phyloP scores from a whole-genome alignment of 1,284 basidiomycete genomes.

The Inonotus obliquus region DNA sequence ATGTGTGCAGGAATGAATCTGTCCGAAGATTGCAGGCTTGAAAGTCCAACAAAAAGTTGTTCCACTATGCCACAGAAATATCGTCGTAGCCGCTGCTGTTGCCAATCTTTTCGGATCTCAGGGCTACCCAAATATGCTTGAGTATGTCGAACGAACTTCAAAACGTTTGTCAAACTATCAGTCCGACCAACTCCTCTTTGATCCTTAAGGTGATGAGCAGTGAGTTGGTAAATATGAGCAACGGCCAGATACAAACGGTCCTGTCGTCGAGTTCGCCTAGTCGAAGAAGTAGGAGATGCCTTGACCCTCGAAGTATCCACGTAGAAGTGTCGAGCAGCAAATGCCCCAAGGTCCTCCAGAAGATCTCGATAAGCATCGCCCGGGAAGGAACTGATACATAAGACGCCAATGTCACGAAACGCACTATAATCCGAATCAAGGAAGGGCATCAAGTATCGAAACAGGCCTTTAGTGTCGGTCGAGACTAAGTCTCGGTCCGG shows the following conservation, averaged over 20 bases:
- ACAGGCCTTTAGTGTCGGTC: constrained; percentile 70
- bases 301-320: constrained; percentile 64
- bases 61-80: constrained; percentile 91
- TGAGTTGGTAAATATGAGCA: constrained; percentile 86
- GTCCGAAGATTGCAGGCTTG: constrained; percentile 69
- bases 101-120: constrained; percentile 73
- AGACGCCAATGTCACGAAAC: constrained; percentile 83
- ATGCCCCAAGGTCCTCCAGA: constrained; percentile 77
- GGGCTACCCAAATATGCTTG: constrained; percentile 71
- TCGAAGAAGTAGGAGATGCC: constrained; percentile 34
- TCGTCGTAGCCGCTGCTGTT: constrained; percentile 78
- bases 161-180: constrained; percentile 71
- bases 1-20: constrained; percentile 74
- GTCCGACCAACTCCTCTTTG: constrained; percentile 68
- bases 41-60: constrained; percentile 76
- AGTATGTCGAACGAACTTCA: constrained; percentile 84
- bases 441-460: constrained; percentile 83
- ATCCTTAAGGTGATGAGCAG: constrained; percentile 73
- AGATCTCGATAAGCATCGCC: constrained; percentile 74
- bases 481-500: constrained; percentile 73
- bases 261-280: constrained; percentile 64
- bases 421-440: constrained; percentile 80
- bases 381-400: constrained; percentile 86
- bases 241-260: constrained; percentile 85
- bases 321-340: constrained; percentile 79